A percentile compares a stretch with the other conserved stretches of the same genome.
phyloP scores from a whole-genome alignment of 2,329 filamentous ascomycete species.

The Fusarium sp. region DNA sequence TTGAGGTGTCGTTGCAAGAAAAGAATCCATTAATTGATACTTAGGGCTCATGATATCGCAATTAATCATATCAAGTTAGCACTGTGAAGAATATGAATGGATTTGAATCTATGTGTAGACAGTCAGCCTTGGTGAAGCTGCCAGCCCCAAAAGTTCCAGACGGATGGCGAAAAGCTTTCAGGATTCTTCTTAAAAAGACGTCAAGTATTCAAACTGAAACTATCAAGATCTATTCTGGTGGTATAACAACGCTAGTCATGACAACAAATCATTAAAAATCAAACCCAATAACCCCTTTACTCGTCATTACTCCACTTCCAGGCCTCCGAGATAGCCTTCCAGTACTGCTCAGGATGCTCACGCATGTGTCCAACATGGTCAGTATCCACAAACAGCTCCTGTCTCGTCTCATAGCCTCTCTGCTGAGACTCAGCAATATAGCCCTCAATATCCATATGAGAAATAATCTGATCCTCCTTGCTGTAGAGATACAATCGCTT shows the following conservation, averaged over 20 bases:
- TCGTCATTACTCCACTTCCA: constrained; percentile 37
- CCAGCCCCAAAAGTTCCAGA: accelerated
- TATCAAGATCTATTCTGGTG: neutral
- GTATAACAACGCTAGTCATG: constrained; percentile 22
- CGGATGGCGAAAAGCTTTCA: neutral
- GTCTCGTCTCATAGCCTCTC: constrained; percentile 58
- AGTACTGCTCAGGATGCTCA: constrained; percentile 65
- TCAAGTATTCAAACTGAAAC: neutral
- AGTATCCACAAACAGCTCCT: constrained; percentile 64
- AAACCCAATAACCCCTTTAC: neutral
- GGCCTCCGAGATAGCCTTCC: constrained; percentile 52
- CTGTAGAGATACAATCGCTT: constrained; percentile 66
- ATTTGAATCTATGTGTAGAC: neutral
- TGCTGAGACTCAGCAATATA: constrained; percentile 58
- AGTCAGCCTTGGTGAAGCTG: neutral
- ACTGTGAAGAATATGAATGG: accelerated
- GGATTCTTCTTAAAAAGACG: neutral
- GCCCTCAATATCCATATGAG: constrained; percentile 62
- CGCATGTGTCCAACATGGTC: constrained; percentile 69
- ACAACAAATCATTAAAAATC: neutral
- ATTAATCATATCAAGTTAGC: neutral
- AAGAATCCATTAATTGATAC: neutral
- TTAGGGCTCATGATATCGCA: neutral
- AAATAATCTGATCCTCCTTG: constrained; percentile 64
- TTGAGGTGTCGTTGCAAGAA: neutral